phyloP scores from a whole-genome alignment of 768 basidiomycete species.

The Tylopilus plumbeoviolaceoides region DNA sequence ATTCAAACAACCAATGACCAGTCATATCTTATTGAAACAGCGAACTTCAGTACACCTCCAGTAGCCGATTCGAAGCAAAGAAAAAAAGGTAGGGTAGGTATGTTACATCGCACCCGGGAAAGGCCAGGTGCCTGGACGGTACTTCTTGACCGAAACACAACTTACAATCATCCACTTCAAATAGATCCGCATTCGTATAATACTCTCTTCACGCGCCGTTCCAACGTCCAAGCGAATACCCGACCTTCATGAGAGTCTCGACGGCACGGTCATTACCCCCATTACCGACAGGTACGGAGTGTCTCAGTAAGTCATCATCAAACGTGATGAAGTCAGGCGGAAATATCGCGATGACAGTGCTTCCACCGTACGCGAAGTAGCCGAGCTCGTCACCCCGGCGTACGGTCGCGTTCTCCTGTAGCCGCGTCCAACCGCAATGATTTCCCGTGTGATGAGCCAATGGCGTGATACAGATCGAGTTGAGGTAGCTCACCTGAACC shows the following conservation, averaged over 20 bases:
- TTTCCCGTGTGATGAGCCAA: neutral
- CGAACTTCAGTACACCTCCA: too few species aligned
- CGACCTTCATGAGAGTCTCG: conserved; percentile 64
- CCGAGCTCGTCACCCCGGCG: conserved; percentile 66
- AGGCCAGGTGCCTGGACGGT: neutral
- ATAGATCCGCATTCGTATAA: neutral
- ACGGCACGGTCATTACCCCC: conserved; percentile 35
- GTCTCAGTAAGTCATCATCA: conserved; percentile 57
- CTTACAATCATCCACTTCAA: too few species aligned
- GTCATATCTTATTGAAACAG: too few species aligned
- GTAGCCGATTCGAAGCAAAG: too few species aligned
- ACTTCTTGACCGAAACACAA: neutral
- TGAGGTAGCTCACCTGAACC: conserved; percentile 17
- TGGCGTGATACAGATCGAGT: neutral
- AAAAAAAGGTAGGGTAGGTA: too few species aligned
- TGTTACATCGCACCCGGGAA: too few species aligned
- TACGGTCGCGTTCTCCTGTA: conserved; percentile 44
- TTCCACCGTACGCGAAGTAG: conserved; percentile 74
- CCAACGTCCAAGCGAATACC: conserved; percentile 27
- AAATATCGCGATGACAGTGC: conserved; percentile 61
- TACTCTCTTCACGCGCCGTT: conserved; percentile 10
- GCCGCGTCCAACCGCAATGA: neutral
- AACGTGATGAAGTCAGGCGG: conserved; percentile 51
- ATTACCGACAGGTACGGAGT: conserved; percentile 36
- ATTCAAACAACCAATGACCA: neutral